phyloP scores from a whole-genome alignment of 1,284 basidiomycete genomes.

The Ceraceosorus guamensis region DNA sequence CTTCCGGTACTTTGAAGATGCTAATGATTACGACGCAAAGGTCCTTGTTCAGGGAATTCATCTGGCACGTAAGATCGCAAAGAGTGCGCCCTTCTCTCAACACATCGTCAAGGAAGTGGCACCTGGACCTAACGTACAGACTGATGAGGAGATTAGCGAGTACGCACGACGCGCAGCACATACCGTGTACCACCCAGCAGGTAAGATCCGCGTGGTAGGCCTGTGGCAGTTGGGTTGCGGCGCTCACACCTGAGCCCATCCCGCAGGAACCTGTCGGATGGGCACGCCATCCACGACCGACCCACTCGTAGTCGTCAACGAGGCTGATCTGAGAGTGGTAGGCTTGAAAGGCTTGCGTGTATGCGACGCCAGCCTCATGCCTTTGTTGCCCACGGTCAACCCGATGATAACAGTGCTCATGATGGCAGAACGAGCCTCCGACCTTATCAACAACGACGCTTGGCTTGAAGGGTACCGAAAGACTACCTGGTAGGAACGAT shows the following conservation, averaged over 20 bases:
- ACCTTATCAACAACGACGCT: conserved; percentile 39
- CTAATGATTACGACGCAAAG: conserved; percentile 53
- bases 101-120: conserved; percentile 51
- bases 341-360: conserved; percentile 42
- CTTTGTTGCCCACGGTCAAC: conserved; percentile 44
- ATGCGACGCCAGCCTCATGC: conserved; percentile 45
- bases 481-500: no score
- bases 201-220: not conserved
- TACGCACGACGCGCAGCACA: conserved; percentile 47
- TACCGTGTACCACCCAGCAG: conserved; percentile 49
- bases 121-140: conserved; percentile 43
- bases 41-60: conserved; percentile 56
- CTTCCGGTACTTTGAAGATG: conserved; percentile 54
- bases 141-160: conserved; percentile 41
- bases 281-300: conserved; percentile 35
- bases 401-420: conserved; percentile 36
- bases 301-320: conserved; percentile 39
- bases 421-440: conserved; percentile 46
- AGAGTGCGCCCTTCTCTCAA: conserved; percentile 51
- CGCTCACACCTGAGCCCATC: conserved; percentile 49
- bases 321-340: conserved; percentile 35
- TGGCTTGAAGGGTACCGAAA: conserved; percentile 25
- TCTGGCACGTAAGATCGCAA: conserved; percentile 52
- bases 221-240: conserved; percentile 11
- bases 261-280: conserved; percentile 47